phyloP scores from a whole-genome alignment of 164 flowering plant species.

The Magnolia kwangsiensis region DNA sequence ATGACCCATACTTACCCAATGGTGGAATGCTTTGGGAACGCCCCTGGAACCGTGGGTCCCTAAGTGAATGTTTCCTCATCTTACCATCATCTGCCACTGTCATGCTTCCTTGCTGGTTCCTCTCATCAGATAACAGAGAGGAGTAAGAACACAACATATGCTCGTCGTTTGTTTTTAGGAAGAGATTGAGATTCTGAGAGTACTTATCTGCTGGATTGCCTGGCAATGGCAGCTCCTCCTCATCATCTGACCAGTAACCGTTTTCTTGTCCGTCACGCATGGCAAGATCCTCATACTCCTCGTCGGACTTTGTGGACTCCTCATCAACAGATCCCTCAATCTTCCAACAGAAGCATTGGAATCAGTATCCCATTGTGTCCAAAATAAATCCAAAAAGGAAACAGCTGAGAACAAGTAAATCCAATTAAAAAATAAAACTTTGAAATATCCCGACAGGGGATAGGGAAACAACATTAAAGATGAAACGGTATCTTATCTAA shows the following conservation, averaged over 20 bases:
- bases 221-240: constrained; percentile 31
- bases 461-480: background rate
- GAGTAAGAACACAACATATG: constrained; percentile 34
- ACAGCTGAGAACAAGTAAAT: background rate
- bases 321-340: constrained; percentile 94
- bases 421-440: background rate
- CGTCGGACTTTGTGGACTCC: constrained; percentile 85
- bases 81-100: constrained; percentile 24
- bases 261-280: constrained; percentile 69
- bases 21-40: constrained; percentile 54
- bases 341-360: constrained; percentile 28
- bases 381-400: background rate
- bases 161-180: constrained; percentile 35
- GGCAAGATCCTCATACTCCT: constrained; percentile 95
- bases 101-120: constrained; percentile 25
- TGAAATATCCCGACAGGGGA: background rate
- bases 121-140: constrained; percentile 27
- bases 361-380: background rate
- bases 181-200: constrained; percentile 45
- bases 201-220: constrained; percentile 23
- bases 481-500: background rate
- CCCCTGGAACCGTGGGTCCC: constrained; percentile 6
- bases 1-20: constrained; percentile 42
- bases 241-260: constrained; percentile 66
- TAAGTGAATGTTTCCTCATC: constrained; percentile 53